Percentiles rank a stretch among this genome's conserved stretches.
phyloP scores from a whole-genome alignment of 2,329 filamentous ascomycete genomes.

The Colletotrichum falcatum region DNA sequence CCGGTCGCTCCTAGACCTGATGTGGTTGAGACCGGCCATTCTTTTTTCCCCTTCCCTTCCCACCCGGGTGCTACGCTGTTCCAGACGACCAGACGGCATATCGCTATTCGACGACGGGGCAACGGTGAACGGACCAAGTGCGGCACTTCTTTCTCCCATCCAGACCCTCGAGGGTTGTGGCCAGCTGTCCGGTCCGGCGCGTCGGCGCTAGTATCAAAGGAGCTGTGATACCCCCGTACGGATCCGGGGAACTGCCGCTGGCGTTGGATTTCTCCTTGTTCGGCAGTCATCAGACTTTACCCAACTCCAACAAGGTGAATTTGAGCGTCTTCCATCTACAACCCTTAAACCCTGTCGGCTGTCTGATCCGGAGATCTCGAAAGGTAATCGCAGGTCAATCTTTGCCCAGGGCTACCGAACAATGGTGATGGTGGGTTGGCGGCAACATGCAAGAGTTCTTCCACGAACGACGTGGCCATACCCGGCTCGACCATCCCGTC shows the following conservation, averaged over 20 bases:
- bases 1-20: too few species aligned
- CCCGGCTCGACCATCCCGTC: neutral
- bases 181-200: conserved; percentile 1
- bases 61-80: too few species aligned
- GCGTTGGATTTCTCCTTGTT: conserved; percentile 23
- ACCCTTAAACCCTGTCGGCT: conserved; percentile 5
- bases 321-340: neutral
- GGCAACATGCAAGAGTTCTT: neutral
- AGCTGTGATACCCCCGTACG: neutral
- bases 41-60: too few species aligned
- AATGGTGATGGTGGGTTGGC: neutral
- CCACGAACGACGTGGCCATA: neutral
- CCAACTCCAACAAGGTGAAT: neutral
- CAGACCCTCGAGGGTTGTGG: neutral
- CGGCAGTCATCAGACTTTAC: conserved; percentile 25
- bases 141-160: conserved; percentile 4
- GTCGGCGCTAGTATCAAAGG: conserved; percentile 9
- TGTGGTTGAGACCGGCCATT: too few species aligned
- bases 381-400: neutral
- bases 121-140: neutral
- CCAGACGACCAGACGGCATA: conserved; percentile 28
- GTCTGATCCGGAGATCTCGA: neutral
- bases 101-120: conserved; percentile 1
- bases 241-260: neutral
- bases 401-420: neutral